Evolutionary conservation across 2,329 filamentous ascomycete genomes (phyloP).

Genomic region (Emmonsia crescens): DNA sequence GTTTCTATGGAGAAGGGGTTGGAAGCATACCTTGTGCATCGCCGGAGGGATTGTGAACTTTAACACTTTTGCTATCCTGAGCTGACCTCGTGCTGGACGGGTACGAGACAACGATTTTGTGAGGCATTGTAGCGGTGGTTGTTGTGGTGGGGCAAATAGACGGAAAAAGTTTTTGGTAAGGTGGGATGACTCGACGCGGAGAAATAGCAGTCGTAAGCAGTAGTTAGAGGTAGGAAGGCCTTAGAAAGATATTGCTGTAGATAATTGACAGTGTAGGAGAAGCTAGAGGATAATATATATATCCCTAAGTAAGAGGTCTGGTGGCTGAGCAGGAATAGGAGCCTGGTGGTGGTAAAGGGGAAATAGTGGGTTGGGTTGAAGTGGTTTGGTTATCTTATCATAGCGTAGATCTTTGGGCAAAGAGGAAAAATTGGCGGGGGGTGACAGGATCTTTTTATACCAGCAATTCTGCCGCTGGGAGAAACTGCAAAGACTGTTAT

Average conservation of each 20-base stretch:
- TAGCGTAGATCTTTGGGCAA: neutral
- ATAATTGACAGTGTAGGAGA: neutral
- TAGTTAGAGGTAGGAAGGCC: neutral
- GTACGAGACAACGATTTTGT: slow-evolving; percentile 15
- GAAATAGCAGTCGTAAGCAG: neutral
- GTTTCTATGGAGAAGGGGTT: too few relatives aligned
- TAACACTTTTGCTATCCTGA: slow-evolving; percentile 1
- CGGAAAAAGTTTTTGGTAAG: neutral
- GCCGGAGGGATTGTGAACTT: neutral
- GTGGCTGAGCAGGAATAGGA: neutral
- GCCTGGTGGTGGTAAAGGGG: neutral
- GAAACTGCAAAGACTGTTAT: neutral
- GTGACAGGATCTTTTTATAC: neutral
- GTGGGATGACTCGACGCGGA: neutral
- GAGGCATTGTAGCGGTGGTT: slow-evolving; percentile 10
- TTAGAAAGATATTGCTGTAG: neutral
- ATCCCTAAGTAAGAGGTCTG: neutral
- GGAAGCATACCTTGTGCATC: slow-evolving; percentile 8
- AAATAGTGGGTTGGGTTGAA: neutral
- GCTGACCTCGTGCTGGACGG: neutral
- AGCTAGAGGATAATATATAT: neutral
- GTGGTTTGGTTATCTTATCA: slow-evolving; percentile 4
- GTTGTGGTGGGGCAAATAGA: neutral
- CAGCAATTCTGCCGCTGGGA: neutral
- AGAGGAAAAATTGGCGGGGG: neutral